Evolutionary conservation across 176 grass and related monocot genomes (phyloP).

Genomic region (sorghum (Sorghum bicolor)): Sorghum_bicolor_NCBIv3 NC_012870.2:21308501-21309000

Average conservation of each 20-base stretch:
- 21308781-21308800: slow-evolving; percentile 90
- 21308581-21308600: slow-evolving; percentile 45
- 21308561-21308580: slow-evolving; percentile 43
- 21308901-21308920: too few species aligned
- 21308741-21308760: slow-evolving; percentile 66
- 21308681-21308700: slow-evolving; percentile 59
- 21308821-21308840: slow-evolving; percentile 77
- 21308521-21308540: slow-evolving; percentile 63
- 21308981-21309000: slow-evolving; percentile 75
- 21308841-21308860: background rate
- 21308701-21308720: background rate
- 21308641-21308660: slow-evolving; percentile 88
- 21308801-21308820: slow-evolving; percentile 63
- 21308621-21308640: slow-evolving; percentile 79
- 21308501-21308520: slow-evolving; percentile 69
- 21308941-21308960: slow-evolving; percentile 77
- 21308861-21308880: too few species aligned
- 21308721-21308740: slow-evolving; percentile 48
- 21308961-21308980: slow-evolving; percentile 60
- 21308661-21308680: slow-evolving; percentile 90
- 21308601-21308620: slow-evolving; percentile 53
- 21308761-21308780: slow-evolving; percentile 68
- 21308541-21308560: slow-evolving; percentile 45
- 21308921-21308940: slow-evolving; percentile 53
- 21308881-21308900: too few species aligned